Evolutionary conservation across 495 filamentous ascomycete species (phyloP), one percentile per base, ranked within the genome.

Genomic region (Niebla homalea): DNA sequence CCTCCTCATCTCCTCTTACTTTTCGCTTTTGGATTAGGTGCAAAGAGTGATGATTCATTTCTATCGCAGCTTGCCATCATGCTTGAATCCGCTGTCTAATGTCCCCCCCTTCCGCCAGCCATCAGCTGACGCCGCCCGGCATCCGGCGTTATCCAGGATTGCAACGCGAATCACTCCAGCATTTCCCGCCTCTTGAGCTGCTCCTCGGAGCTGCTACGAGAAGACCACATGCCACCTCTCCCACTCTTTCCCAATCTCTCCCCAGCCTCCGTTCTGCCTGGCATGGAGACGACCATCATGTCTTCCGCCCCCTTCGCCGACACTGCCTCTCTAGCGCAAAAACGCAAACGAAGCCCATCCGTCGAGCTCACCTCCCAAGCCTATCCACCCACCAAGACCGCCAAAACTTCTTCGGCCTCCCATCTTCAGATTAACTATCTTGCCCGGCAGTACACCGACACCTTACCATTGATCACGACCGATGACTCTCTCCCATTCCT

Each of bases 401-500:
- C 69, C 55, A 79, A 78, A 58, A 71, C 68, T 2, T 48, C 45
- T 36, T 70, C 68, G 40, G 68, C 67, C 46, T 77, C 77, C 67
- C 69, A 80, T 66, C 67, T 82, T 21, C 82, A 83, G 57, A 92
- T 92, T 70, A 90, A 94, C 63, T 94, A 92, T 57, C 74, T 92
- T 40, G 77, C 77, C 37, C 75, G 80, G 35, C 80, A 81, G 45
- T 75, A 74, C 46, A 67, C 72, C 2, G 73, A 78, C 35, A 76
- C 79, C 56, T 70, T 84, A 1, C 78, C 80, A 23, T 70, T 83
- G 36, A 71, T 83, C 52, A 73, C 74, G 36, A 62, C 65, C 48
- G 73, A 81, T 21, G 79, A 82, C 55, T 72, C 65, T 35, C 73
- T 84, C 53, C 75, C 80, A 37, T 69, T 70, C 49, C 75, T 83